Evolutionary conservation across 2,329 filamentous ascomycete genomes (phyloP).

Genomic region (Penicillium sp.): DNA sequence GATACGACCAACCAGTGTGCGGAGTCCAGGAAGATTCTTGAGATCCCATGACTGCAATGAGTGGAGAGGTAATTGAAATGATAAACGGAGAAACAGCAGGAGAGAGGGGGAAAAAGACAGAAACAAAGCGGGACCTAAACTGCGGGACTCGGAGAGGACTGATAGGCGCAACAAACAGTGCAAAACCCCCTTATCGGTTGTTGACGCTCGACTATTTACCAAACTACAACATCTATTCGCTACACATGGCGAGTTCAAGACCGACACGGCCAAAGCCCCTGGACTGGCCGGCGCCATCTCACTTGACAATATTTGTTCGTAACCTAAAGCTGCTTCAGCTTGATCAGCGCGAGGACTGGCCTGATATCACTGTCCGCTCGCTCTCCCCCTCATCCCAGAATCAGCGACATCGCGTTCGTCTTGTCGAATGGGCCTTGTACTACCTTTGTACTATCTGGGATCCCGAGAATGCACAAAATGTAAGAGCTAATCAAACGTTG

Average conservation of each 20-base stretch:
- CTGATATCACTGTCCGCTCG: slow-evolving; percentile 65
- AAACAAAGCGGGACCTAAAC: background rate
- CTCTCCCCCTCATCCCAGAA: slow-evolving; percentile 70
- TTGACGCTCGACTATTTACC: slow-evolving; percentile 21
- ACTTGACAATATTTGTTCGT: slow-evolving; percentile 69
- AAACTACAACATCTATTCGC: slow-evolving; percentile 9
- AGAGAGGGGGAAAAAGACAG: slow-evolving; percentile 8
- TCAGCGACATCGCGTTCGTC: slow-evolving; percentile 77
- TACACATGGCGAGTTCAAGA: slow-evolving; percentile 34
- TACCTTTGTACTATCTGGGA: slow-evolving; percentile 85
- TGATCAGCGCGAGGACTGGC: slow-evolving; percentile 75
- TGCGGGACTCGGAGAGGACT: background rate
- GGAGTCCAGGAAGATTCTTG: slow-evolving; percentile 34
- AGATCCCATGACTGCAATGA: slow-evolving; percentile 27
- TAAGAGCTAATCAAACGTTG: slow-evolving; percentile 35
- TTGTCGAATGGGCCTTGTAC: slow-evolving; percentile 88
- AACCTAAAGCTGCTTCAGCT: slow-evolving; percentile 82
- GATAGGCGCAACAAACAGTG: slow-evolving; percentile 23
- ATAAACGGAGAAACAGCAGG: background rate
- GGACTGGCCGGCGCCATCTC: slow-evolving; percentile 47
- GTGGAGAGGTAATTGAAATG: background rate
- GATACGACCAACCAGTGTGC: slow-evolving; percentile 31
- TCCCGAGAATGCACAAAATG: slow-evolving; percentile 68
- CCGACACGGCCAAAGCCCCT: slow-evolving; percentile 30
- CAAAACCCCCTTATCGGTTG: slow-evolving; percentile 25